Evolutionary conservation across 2,329 filamentous ascomycete species (phyloP), one percentile per base, ranked within the genome.

Genomic region (Ceratocystis alfenasii): DNA sequence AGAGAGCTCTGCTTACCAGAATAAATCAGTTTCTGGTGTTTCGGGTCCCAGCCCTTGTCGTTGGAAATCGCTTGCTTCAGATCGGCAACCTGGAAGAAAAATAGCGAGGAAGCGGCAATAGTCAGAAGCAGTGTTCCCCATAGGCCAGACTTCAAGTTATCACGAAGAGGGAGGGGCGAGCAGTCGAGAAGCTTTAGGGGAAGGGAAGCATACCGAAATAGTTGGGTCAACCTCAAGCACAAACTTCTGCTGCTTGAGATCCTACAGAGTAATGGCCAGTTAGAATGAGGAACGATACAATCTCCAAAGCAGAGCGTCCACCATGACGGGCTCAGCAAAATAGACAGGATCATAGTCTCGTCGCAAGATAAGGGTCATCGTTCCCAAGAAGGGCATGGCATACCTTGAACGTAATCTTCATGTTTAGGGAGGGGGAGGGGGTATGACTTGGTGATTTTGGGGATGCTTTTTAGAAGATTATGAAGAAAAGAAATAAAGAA

Each of bases 181-280:
- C 41, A 15, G 44, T 44, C 25, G 57, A 28, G 28, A 68, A 60
- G 64, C 69, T 66, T 50, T 63, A 69, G 66, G 69, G 66, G 68
- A 87, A 96, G 36, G 36, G 36, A 15, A 41, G 36, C 36, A 41
- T 41, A 41, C 92, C 76, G 90, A 89, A 75, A 96, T 92, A 70
- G 88, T 87, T 69, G 92, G 90, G 77, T 97, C 92, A 74, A 91
- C 90, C 71, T 97, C 93, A 80, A 99, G 88, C 74, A 87, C 86
- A 79, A 99, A 99, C 81, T 96, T 96, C 77, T 96, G 89, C 78
- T 97, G 94, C 82, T 96, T 97, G 74, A 99, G 83, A 80, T 99
- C 94, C 92, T 96, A 72, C 44, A 20, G 12, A 36, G 45, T 45
- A 3, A 15, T 4, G 5, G 36, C 12, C 36, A 15, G 36, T 41